Percentiles rank a stretch among this genome's conserved stretches.
These are phyloP conservation scores for Symbiotaphrina buchneri DNA, from an alignment of 495 filamentous ascomycete species.

Conservation along the genomic window DNA sequence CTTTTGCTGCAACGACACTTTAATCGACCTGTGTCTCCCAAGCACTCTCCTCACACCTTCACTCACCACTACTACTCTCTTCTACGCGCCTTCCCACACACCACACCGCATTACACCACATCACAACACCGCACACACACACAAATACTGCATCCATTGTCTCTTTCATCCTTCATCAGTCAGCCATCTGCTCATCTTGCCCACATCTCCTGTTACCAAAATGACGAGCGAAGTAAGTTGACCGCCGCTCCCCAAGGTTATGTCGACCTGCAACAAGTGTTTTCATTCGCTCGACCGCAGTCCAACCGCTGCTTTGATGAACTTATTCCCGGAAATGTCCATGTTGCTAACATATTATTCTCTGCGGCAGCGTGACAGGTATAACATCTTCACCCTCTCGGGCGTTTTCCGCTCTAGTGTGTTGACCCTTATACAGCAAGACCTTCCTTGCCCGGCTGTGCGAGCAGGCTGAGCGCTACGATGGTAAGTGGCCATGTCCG, in stretches of 20 bases:
- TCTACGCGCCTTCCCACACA: too few species aligned
- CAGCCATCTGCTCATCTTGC: too few species aligned
- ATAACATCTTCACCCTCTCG: slow-evolving; percentile 14
- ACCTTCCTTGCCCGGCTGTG: slow-evolving; percentile 99
- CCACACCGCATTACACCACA: too few species aligned
- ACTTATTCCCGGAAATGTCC: neutral
- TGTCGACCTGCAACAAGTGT: slow-evolving; percentile 5
- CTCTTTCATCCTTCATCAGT: too few species aligned
- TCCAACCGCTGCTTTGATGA: too few species aligned
- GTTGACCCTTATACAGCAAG: slow-evolving; percentile 48
- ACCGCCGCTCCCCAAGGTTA: slow-evolving; percentile 2
- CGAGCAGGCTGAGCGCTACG: slow-evolving; percentile 99
- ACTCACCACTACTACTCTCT: too few species aligned
- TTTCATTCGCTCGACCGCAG: neutral
- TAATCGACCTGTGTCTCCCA: too few species aligned
- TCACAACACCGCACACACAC: too few species aligned
- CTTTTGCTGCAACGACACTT: too few species aligned
- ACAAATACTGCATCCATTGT: too few species aligned
- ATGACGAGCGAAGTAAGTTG: slow-evolving; percentile 15
- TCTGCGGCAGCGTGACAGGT: slow-evolving; percentile 66
- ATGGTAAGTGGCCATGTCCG: slow-evolving; percentile 40
- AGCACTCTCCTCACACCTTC: too few species aligned
- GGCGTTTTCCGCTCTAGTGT: slow-evolving; percentile 8
- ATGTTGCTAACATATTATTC: slow-evolving; percentile 17
- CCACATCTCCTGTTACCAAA: slow-evolving; percentile 1